Percentiles rank a stretch among this genome's conserved stretches.
phyloP scores from a whole-genome alignment of 2,329 filamentous ascomycete genomes.

The Calonectria leucothoes region DNA sequence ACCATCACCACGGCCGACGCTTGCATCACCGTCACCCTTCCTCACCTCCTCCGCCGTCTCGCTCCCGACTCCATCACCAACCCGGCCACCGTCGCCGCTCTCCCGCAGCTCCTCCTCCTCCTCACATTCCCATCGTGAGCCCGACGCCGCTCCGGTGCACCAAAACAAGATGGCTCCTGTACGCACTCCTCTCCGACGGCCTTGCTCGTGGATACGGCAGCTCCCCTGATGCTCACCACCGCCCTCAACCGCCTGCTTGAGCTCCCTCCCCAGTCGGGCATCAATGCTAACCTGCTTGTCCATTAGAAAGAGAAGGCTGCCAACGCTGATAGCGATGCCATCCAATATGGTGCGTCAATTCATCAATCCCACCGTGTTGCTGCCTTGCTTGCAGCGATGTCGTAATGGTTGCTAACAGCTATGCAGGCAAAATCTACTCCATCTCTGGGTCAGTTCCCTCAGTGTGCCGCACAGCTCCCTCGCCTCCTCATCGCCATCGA shows the following conservation, averaged over 20 bases:
- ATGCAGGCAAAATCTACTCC: slow-evolving; percentile 70
- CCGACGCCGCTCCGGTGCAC: slow-evolving; percentile 41
- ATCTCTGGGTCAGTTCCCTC: slow-evolving; percentile 67
- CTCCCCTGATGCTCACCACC: slow-evolving; percentile 7
- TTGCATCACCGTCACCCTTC: slow-evolving; percentile 47
- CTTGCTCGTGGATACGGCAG: slow-evolving; percentile 1
- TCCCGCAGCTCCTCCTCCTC: slow-evolving; percentile 40
- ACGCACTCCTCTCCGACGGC: slow-evolving; percentile 47
- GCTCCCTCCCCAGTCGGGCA: slow-evolving; percentile 24
- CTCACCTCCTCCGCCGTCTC: slow-evolving; percentile 45
- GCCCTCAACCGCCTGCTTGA: not conserved
- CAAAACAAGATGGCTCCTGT: slow-evolving; percentile 67
- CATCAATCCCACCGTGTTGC: not conserved
- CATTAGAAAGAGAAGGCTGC: slow-evolving; percentile 40
- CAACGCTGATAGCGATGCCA: slow-evolving; percentile 51
- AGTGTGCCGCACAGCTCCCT: slow-evolving; percentile 2
- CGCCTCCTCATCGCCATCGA: slow-evolving; percentile 5
- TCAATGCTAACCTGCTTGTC: slow-evolving; percentile 30
- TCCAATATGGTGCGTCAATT: slow-evolving; percentile 52
- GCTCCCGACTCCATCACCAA: slow-evolving; percentile 44
- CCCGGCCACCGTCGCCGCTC: slow-evolving; percentile 45
- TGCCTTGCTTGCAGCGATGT: slow-evolving; percentile 21
- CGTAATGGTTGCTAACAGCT: slow-evolving; percentile 39
- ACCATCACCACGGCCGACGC: slow-evolving; percentile 48
- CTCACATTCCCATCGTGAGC: slow-evolving; percentile 34